A percentile compares a stretch with the other conserved stretches of the same genome.
These are phyloP conservation scores for Vanilla planifolia DNA, from an alignment of 106 monocot genomes.

Conservation along the genomic window DNA sequence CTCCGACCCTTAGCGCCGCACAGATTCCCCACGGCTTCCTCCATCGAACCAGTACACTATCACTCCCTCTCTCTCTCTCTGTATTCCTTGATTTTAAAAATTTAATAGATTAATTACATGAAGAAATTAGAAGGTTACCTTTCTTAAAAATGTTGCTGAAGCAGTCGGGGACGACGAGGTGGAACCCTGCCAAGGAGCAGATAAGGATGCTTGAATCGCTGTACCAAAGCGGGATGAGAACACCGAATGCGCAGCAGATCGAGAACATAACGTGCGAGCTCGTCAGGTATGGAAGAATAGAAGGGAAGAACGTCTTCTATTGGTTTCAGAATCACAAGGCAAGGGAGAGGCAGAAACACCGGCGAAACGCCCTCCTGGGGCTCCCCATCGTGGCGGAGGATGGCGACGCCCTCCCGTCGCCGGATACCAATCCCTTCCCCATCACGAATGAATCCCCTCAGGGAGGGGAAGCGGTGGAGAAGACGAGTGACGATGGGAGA, in stretches of 20 bases:
- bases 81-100: neutral
- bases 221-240: conserved; percentile 44
- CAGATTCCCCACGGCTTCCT: neutral
- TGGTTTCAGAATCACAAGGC: conserved; percentile 99
- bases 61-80: neutral
- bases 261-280: conserved; percentile 54
- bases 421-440: no score
- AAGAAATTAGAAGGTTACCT: neutral
- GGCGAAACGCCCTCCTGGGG: conserved; percentile 34
- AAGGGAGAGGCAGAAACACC: conserved; percentile 66
- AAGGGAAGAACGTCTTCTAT: conserved; percentile 94
- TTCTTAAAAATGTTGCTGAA: neutral
- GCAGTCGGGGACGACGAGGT: conserved; percentile 35
- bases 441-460: no score
- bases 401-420: no score
- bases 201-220: conserved; percentile 46
- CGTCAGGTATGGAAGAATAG: conserved; percentile 43
- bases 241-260: conserved; percentile 51
- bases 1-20: conserved; percentile 7
- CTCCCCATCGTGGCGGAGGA: no score
- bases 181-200: conserved; percentile 66
- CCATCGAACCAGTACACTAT: neutral
- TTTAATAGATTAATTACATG: neutral
- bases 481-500: no score
- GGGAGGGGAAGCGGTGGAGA: no score